Conservation (phyloP, 2,329 filamentous ascomycete species). For the Aspergillus sp. region DNA sequence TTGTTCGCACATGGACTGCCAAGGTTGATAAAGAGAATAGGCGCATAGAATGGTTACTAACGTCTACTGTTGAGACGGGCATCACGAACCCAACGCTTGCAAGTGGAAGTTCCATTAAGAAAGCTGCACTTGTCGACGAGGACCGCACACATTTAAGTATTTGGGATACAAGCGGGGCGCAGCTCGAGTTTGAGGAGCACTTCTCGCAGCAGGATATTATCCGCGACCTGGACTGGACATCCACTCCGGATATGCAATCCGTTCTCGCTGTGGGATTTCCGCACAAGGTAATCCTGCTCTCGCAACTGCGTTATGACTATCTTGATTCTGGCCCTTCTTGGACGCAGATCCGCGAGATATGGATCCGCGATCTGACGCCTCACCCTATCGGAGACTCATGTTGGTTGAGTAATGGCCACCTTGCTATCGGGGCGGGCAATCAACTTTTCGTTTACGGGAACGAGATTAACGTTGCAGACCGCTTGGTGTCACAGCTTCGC, state of each 20-base stretch:
- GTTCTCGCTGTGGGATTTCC: slow-evolving; percentile 90
- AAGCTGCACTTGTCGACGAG: slow-evolving; percentile 77
- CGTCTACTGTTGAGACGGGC: slow-evolving; percentile 77
- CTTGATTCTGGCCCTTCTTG: slow-evolving; percentile 85
- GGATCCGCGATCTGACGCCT: slow-evolving; percentile 76
- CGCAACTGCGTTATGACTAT: slow-evolving; percentile 89
- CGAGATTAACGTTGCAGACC: slow-evolving; percentile 64
- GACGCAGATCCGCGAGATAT: slow-evolving; percentile 80
- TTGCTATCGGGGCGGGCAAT: slow-evolving; percentile 87
- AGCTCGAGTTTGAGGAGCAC: slow-evolving; percentile 76
- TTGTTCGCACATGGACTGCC: slow-evolving; percentile 82
- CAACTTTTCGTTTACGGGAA: slow-evolving; percentile 85
- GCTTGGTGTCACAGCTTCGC: slow-evolving; percentile 58
- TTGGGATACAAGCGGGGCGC: slow-evolving; percentile 81
- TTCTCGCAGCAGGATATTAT: slow-evolving; percentile 74
- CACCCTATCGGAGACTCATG: slow-evolving; percentile 91
- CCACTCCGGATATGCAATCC: slow-evolving; percentile 82
- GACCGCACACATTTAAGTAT: slow-evolving; percentile 76
- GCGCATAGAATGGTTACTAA: slow-evolving; percentile 76
- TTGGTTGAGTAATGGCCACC: slow-evolving; percentile 81
- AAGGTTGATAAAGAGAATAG: slow-evolving; percentile 62
- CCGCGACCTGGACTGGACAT: slow-evolving; percentile 89
- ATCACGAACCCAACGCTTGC: slow-evolving; percentile 71
- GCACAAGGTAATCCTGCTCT: slow-evolving; percentile 77
- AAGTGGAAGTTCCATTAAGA: slow-evolving; percentile 82